Percentiles rank a stretch among this genome's conserved stretches.
Evolutionary conservation across 805 yeast species (phyloP).

Genomic region (Kodamaea restingae): DNA sequence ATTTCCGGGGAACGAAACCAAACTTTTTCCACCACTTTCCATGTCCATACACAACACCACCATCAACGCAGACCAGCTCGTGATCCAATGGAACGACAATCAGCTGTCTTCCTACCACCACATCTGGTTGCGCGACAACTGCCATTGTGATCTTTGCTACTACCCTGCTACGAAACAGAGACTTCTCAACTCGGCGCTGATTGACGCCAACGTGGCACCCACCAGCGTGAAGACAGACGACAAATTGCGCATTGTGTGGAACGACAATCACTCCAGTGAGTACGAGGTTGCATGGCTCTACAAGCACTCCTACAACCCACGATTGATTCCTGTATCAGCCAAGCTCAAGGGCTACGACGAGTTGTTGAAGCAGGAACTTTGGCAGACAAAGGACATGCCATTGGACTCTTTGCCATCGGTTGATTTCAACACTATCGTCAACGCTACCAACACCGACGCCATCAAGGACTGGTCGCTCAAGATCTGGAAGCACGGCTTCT

Average conservation of each 20-base stretch:
- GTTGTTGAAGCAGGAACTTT: conserved; percentile 30
- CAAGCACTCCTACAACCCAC: conserved; percentile 51
- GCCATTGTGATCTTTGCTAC: conserved; percentile 55
- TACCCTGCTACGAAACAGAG: conserved; percentile 57
- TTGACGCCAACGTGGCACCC: conserved; percentile 21
- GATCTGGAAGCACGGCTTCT: conserved; percentile 56
- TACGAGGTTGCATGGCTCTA: conserved; percentile 42
- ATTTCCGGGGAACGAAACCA: conserved; percentile 2
- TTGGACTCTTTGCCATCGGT: conserved; percentile 41
- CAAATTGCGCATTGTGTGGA: conserved; percentile 32
- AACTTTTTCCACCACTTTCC: neutral
- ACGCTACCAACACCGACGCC: conserved; percentile 29
- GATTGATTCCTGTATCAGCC: conserved; percentile 25
- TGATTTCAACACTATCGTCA: conserved; percentile 45
- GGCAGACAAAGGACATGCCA: conserved; percentile 44
- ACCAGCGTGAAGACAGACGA: conserved; percentile 14
- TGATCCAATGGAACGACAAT: conserved; percentile 7
- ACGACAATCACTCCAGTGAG: conserved; percentile 33
- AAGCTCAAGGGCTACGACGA: conserved; percentile 21
- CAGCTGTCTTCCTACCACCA: conserved; percentile 28
- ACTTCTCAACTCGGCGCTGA: conserved; percentile 49
- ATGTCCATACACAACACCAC: conserved; percentile 2
- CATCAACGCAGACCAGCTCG: conserved; percentile 4
- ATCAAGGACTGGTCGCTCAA: conserved; percentile 53
- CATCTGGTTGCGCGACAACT: conserved; percentile 64